Evolutionary conservation across 2,329 filamentous ascomycete species (phyloP), one percentile per base, ranked within the genome.

Genomic region (Colletotrichum euphorbiae): DNA sequence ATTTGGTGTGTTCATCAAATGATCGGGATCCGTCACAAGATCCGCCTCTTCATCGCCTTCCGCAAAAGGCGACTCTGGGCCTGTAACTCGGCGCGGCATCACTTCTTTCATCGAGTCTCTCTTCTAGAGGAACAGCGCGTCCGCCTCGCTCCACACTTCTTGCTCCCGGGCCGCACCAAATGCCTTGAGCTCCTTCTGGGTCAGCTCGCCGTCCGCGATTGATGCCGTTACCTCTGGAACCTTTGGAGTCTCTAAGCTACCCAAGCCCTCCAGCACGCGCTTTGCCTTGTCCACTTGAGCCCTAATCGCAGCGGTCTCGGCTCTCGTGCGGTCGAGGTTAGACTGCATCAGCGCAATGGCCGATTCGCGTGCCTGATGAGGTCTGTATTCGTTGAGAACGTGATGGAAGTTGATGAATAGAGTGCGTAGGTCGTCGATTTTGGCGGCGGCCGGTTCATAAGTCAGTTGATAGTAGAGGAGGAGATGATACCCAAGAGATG

Each of bases 331-430:
- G 72, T 93, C 89, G 33, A 97, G 81, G 74, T 95, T 91, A 72
- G 92, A 90, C 79, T 97, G 92, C 91, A 98, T 94, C 83, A 95
- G 87, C 72, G 91, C 81, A 36, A 97, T 97, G 66, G 97, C 83
- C 31, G 91, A 94, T 81, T 98, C 94, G 50, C 95, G 83, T 24
- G 94, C 94, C 80, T 98, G 95, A 77, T 98, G 94, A 9, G 94
- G 94, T 36, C 95, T 87, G 80, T 97, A 98, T 78, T 97, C 91
- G 78, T 99, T 99, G 72, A 98, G 89, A 61, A 97, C 86, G 75
- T 97, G 93, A 79, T 98, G 94, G 75, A 97, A 91, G 78, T 98
- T 98, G 78, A 95, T 90, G 71, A 97, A 91, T 31, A 98, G 82
- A 15, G 91, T 94, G 74, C 91, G 87, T 36, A 99, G 80, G 77